These are phyloP conservation scores for Jamesozyma jinghongensis DNA, from an alignment of 805 yeast species.

Conservation along the genomic window DNA sequence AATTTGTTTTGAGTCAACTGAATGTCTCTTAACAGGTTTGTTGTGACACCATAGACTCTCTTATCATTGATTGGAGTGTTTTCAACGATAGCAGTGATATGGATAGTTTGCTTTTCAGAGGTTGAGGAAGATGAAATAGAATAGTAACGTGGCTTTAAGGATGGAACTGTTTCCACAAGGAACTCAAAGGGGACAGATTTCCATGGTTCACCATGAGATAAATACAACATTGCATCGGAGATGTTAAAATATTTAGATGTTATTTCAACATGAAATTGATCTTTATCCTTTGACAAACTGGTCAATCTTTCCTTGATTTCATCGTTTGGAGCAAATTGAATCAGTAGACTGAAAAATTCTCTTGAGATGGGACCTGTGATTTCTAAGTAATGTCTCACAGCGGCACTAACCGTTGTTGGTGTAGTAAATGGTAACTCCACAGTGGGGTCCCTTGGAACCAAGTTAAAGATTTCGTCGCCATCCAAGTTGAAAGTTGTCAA, in stretches of 20 bases:
- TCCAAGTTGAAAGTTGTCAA: conserved; percentile 52
- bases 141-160: conserved; percentile 88
- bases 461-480: conserved; percentile 43
- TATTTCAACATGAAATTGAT: conserved; percentile 55
- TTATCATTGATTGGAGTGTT: conserved; percentile 30
- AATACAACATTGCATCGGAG: conserved; percentile 57
- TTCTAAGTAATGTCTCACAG: conserved; percentile 78
- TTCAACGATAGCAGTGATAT: conserved; percentile 90
- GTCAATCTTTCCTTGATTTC: conserved; percentile 33
- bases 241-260: conserved; percentile 55
- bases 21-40: conserved; percentile 74
- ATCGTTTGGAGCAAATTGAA: conserved; percentile 73
- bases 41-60: conserved; percentile 62
- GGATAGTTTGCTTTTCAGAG: conserved; percentile 64
- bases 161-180: conserved; percentile 69
- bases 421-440: conserved; percentile 54
- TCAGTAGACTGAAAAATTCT: conserved; percentile 67
- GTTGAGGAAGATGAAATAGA: conserved; percentile 91
- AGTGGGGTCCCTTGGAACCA: conserved; percentile 65
- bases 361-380: conserved; percentile 91
- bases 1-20: conserved; percentile 49
- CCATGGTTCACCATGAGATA: conserved; percentile 70
- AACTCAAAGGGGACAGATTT: conserved; percentile 72
- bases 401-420: conserved; percentile 82
- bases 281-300: conserved; percentile 58